Evolutionary conservation across 169 alveolate species (phyloP).

Genomic region (Hepatocystis sp.): DNA sequence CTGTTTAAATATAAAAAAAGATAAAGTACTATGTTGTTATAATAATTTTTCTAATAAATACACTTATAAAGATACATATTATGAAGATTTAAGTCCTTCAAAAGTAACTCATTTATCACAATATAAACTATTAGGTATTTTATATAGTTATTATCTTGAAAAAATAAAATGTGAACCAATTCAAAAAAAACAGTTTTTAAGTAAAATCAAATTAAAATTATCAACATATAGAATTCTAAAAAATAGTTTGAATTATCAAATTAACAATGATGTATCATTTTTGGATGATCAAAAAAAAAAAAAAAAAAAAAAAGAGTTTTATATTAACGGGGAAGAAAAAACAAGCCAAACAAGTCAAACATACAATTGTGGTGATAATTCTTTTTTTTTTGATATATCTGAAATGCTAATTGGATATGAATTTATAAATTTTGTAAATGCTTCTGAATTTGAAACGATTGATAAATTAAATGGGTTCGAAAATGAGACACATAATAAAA

Average conservation of each 20-base stretch:
- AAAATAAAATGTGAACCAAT: constrained; percentile 63
- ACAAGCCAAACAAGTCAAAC: not conserved
- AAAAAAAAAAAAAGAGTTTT: not conserved
- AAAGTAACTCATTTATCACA: constrained; percentile 88
- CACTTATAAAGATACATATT: constrained; percentile 82
- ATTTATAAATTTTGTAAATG: constrained; percentile 24
- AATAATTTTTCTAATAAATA: constrained; percentile 59
- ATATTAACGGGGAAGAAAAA: not conserved
- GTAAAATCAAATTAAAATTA: constrained; percentile 60
- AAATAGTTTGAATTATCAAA: constrained; percentile 22
- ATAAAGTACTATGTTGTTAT: not conserved
- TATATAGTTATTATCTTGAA: constrained; percentile 74
- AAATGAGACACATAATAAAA: not conserved
- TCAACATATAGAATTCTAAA: constrained; percentile 74
- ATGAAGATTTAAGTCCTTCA: constrained; percentile 87
- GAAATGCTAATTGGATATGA: constrained; percentile 64
- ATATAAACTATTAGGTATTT: constrained; percentile 83
- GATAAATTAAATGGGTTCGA: not conserved
- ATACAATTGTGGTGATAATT: constrained; percentile 4
- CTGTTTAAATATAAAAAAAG: constrained; percentile 75
- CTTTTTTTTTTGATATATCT: constrained; percentile 38
- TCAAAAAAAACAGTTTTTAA: constrained; percentile 45
- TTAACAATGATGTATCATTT: constrained; percentile 12
- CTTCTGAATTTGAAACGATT: not conserved
- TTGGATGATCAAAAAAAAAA: not conserved